phyloP scores from a whole-genome alignment of 2,329 filamentous ascomycete genomes.

The Lasiodiplodia hormozganensis region DNA sequence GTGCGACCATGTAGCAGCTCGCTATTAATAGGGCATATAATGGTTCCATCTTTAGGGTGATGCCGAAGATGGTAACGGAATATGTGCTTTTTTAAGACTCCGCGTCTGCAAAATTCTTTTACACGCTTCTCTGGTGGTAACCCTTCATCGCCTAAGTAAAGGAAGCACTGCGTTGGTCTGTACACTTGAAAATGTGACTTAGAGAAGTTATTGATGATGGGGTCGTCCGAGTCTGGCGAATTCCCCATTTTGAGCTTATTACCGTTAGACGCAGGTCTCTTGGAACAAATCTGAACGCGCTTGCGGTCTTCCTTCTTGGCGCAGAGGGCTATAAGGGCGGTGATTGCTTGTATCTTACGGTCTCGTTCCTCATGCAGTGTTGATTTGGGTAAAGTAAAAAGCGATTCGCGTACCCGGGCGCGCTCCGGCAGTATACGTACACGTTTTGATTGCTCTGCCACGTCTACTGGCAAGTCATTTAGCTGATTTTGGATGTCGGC shows the following conservation, averaged over 20 bases:
- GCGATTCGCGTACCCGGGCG: background rate
- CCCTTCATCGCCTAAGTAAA: background rate
- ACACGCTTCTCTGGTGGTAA: background rate
- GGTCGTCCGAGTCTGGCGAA: too few relatives aligned
- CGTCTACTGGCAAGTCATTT: background rate
- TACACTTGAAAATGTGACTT: background rate
- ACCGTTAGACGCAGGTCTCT: too few relatives aligned
- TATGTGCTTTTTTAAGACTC: conserved; percentile 22
- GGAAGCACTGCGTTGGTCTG: conserved; percentile 20
- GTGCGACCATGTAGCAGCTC: background rate
- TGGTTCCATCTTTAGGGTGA: background rate
- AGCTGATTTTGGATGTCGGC: background rate
- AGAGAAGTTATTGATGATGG: background rate
- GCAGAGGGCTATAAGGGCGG: background rate
- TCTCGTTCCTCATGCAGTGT: background rate
- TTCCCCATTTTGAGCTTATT: background rate
- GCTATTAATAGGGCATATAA: background rate
- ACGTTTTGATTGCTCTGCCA: background rate
- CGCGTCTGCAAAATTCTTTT: background rate
- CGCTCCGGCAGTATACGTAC: background rate
- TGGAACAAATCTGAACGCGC: too few relatives aligned
- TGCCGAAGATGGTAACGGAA: conserved; percentile 6
- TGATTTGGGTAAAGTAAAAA: background rate
- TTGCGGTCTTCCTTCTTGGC: background rate
- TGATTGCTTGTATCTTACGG: background rate